Evolutionary conservation across 2,329 filamentous ascomycete genomes (phyloP).

Genomic region (Hypoxylon sp.): DNA sequence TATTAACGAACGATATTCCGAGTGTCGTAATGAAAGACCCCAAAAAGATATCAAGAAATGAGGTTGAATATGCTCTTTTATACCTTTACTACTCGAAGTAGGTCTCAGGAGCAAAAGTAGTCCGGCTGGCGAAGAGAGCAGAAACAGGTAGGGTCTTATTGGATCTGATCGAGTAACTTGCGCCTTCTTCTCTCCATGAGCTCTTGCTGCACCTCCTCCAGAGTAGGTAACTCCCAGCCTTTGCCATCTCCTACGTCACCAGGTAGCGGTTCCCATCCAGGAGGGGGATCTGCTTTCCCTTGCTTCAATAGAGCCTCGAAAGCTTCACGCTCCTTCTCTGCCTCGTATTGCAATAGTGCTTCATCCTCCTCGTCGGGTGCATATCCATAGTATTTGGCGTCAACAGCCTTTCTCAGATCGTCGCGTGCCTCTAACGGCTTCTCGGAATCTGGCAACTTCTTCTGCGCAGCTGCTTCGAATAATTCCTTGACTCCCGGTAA

Average conservation of each 20-base stretch:
- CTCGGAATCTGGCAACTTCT: constrained; percentile 67
- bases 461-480: constrained; percentile 82
- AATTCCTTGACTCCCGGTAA: constrained; percentile 96
- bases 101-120: constrained; percentile 5
- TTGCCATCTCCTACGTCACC: constrained; percentile 88
- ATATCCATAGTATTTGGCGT: constrained; percentile 97
- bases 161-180: constrained; percentile 86
- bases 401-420: constrained; percentile 81
- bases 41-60: constrained; percentile 30
- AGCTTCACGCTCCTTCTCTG: constrained; percentile 85
- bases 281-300: constrained; percentile 70
- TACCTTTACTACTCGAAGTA: constrained; percentile 8
- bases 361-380: constrained; percentile 93
- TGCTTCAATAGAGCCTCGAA: constrained; percentile 75
- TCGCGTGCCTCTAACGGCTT: constrained; percentile 77
- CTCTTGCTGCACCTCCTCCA: constrained; percentile 95
- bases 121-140: constrained; percentile 40
- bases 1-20: constrained; percentile 38
- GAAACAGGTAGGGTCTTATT: constrained; percentile 51
- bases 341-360: constrained; percentile 83
- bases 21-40: constrained; percentile 30
- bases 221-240: constrained; percentile 85
- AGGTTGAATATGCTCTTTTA: constrained; percentile 25
- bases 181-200: constrained; percentile 87
- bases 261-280: constrained; percentile 87